These are phyloP conservation scores for Lipomyces japonicus DNA, from an alignment of 805 yeast genomes.

Conservation along the genomic window DNA sequence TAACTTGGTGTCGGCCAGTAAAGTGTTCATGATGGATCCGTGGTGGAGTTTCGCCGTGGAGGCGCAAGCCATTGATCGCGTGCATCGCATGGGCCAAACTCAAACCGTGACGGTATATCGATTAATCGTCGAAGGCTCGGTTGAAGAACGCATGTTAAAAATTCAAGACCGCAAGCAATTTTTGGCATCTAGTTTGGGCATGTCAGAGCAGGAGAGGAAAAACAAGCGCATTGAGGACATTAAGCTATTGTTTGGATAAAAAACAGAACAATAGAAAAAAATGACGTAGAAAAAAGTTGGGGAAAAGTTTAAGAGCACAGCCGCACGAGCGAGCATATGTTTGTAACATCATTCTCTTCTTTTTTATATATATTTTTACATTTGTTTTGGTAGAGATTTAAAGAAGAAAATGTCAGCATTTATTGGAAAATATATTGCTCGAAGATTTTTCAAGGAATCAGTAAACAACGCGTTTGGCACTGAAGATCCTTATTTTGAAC, in stretches of 20 bases:
- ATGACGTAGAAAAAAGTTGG: background rate
- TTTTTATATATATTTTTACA: background rate
- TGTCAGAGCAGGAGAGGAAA: constrained; percentile 39
- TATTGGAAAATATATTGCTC: constrained; percentile 12
- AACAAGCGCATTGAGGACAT: constrained; percentile 39
- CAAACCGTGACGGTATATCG: constrained; percentile 65
- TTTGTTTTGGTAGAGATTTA: background rate
- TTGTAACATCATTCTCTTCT: background rate
- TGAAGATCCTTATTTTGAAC: constrained; percentile 46
- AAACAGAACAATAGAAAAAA: constrained; percentile 2
- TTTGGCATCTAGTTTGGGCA: constrained; percentile 37
- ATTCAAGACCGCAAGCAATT: constrained; percentile 74
- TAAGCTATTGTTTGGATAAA: constrained; percentile 34
- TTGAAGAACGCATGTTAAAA: constrained; percentile 82
- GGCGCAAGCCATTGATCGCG: constrained; percentile 46
- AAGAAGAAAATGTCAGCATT: constrained; percentile 2
- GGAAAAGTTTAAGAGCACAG: background rate
- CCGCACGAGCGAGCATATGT: background rate
- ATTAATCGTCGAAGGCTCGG: constrained; percentile 75
- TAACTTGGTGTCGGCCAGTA: constrained; percentile 77
- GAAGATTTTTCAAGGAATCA: constrained; percentile 37
- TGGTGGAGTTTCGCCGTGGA: constrained; percentile 86
- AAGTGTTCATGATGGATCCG: constrained; percentile 90
- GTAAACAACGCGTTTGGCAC: constrained; percentile 41
- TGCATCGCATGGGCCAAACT: constrained; percentile 85